phyloP scores from a whole-genome alignment of 257 asterid genomes.

The Plectranthus barbatus region DNA sequence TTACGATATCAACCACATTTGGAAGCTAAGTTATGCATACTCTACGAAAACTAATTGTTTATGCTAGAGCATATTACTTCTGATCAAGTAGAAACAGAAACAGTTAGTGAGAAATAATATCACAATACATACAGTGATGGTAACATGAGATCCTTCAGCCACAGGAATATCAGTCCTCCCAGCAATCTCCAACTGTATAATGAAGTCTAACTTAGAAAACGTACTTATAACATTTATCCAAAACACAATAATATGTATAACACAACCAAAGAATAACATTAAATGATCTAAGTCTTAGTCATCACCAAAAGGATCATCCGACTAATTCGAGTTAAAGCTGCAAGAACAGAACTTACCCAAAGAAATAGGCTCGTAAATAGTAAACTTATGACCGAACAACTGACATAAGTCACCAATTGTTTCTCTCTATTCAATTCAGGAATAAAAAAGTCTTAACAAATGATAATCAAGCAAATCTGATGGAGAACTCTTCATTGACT shows the following conservation, averaged over 20 bases:
- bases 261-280: neutral
- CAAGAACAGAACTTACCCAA: neutral
- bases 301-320: neutral
- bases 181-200: constrained; percentile 77
- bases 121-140: constrained; percentile 61
- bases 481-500: neutral
- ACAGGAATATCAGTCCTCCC: constrained; percentile 92
- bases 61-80: neutral
- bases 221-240: neutral
- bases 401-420: neutral
- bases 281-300: neutral
- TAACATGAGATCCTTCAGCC: constrained; percentile 97
- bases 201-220: neutral
- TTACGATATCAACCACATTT: neutral
- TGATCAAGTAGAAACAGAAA: neutral
- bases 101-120: neutral
- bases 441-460: neutral
- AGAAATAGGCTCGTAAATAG: neutral
- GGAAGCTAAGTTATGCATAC: neutral
- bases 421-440: neutral
- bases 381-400: neutral
- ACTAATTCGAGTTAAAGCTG: neutral
- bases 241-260: constrained; percentile 4
- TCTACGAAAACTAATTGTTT: neutral
- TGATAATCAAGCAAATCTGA: neutral